phyloP scores from a whole-genome alignment of 352 stramenopile genomes.

The Sclerospora graminicola region DNA sequence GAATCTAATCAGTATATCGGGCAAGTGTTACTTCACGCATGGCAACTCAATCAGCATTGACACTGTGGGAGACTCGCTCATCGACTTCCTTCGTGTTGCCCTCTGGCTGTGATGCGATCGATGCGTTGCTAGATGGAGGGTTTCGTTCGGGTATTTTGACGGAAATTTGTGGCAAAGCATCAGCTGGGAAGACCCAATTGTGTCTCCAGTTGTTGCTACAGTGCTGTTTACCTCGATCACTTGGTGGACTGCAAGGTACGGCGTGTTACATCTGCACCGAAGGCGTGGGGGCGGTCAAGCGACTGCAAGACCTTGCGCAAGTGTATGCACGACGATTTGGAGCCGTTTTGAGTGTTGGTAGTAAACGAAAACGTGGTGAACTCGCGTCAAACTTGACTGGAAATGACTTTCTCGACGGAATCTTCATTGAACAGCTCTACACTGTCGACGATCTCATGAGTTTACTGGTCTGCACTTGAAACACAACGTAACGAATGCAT shows the following conservation, averaged over 20 bases:
- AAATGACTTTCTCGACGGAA: slow-evolving; percentile 51
- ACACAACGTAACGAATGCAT: not conserved
- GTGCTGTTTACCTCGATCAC: slow-evolving; percentile 31
- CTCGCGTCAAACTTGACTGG: slow-evolving; percentile 3
- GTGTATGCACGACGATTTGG: slow-evolving; percentile 38
- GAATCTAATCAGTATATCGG: slow-evolving; percentile 2
- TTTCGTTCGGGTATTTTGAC: slow-evolving; percentile 60
- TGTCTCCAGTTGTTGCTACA: slow-evolving; percentile 69
- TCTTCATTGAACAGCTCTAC: slow-evolving; percentile 76
- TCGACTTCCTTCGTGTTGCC: slow-evolving; percentile 23
- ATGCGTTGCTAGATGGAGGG: slow-evolving; percentile 43
- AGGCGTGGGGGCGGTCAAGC: slow-evolving; percentile 57
- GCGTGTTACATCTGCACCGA: slow-evolving; percentile 80
- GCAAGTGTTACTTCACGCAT: slow-evolving; percentile 1
- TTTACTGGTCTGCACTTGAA: slow-evolving; percentile 32
- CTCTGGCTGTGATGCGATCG: slow-evolving; percentile 49
- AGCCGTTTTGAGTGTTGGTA: slow-evolving; percentile 13
- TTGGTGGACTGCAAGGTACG: slow-evolving; percentile 46
- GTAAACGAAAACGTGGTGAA: slow-evolving; percentile 40
- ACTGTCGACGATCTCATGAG: slow-evolving; percentile 53
- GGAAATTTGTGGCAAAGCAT: slow-evolving; percentile 67
- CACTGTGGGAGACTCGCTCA: slow-evolving; percentile 26
- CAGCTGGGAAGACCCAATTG: slow-evolving; percentile 71
- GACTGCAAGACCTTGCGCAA: slow-evolving; percentile 50
- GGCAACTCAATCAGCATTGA: slow-evolving; percentile 24